These are phyloP conservation scores for Cichorium intybus DNA, from an alignment of 140 eudicot species.

Conservation along the genomic window DNA sequence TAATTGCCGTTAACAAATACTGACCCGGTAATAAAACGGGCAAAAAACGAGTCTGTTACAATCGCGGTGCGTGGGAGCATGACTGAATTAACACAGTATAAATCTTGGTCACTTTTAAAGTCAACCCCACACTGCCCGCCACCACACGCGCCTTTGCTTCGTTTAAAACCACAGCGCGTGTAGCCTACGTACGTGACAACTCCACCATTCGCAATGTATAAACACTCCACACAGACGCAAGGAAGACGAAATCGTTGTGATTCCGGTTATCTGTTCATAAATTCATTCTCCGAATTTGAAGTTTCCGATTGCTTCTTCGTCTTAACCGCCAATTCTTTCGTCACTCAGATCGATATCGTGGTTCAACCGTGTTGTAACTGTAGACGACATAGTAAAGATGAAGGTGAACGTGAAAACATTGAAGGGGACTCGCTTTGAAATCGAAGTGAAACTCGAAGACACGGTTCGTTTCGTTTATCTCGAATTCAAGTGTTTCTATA, in stretches of 20 bases:
- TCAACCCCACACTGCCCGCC: neutral
- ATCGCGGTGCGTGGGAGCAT: neutral
- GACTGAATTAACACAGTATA: neutral
- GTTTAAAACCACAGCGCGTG: neutral
- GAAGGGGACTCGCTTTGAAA: conserved; percentile 56
- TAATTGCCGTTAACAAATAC: too few species aligned
- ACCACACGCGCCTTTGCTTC: too few species aligned
- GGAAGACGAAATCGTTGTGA: conserved; percentile 10
- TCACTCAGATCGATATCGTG: neutral
- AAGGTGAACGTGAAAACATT: conserved; percentile 52
- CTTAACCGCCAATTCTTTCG: neutral
- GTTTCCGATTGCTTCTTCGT: conserved; percentile 25
- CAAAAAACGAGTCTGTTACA: too few species aligned
- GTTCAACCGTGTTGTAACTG: neutral
- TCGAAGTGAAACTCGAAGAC: conserved; percentile 44
- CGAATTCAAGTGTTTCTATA: neutral
- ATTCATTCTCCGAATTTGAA: conserved; percentile 1
- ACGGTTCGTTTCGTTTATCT: conserved; percentile 26
- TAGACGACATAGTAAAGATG: conserved; percentile 34
- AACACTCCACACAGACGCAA: conserved; percentile 18
- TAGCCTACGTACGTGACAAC: neutral
- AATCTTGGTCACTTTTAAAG: neutral
- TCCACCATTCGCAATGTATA: too few species aligned
- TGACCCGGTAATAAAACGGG: too few species aligned
- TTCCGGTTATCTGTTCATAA: neutral